phyloP scores from a whole-genome alignment of 2,329 filamentous ascomycete species.

The Fusarium transvaalense region DNA sequence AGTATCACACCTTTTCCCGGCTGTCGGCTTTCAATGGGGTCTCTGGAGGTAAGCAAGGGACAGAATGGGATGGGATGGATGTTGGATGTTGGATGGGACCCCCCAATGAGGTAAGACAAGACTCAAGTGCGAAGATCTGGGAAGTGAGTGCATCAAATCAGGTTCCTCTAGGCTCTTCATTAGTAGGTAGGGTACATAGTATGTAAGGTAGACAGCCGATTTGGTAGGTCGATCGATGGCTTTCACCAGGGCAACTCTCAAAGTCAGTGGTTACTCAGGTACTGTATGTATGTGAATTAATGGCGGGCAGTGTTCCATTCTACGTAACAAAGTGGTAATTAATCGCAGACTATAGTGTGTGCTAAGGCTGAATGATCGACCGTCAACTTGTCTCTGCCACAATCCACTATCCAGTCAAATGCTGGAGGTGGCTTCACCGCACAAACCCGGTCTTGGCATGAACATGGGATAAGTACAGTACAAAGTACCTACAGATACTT shows the following conservation, averaged over 20 bases:
- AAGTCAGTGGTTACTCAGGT: too few species aligned
- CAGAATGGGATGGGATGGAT: constrained; percentile 6
- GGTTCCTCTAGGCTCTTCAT: constrained; percentile 18
- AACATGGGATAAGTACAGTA: background rate
- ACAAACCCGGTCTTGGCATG: background rate
- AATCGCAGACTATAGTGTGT: background rate
- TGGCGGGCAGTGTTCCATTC: constrained; percentile 1
- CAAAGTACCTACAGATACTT: background rate
- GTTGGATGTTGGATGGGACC: constrained; percentile 13
- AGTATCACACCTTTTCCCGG: constrained; percentile 33
- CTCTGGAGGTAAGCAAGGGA: constrained; percentile 21
- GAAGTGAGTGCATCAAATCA: constrained; percentile 28
- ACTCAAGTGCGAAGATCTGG: constrained; percentile 37
- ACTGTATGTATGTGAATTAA: background rate
- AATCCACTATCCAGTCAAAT: constrained; percentile 13
- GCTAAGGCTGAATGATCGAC: constrained; percentile 27
- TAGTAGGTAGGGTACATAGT: too few species aligned
- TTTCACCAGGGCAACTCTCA: constrained; percentile 13
- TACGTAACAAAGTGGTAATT: constrained; percentile 9
- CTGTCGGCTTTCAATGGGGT: constrained; percentile 19
- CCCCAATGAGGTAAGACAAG: constrained; percentile 45
- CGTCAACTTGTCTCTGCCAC: constrained; percentile 1
- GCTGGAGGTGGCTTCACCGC: constrained; percentile 17
- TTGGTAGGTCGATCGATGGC: constrained; percentile 20
- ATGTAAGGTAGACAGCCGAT: constrained; percentile 27